phyloP scores from a whole-genome alignment of 768 basidiomycete species.

The Naganishia randhawae region DNA sequence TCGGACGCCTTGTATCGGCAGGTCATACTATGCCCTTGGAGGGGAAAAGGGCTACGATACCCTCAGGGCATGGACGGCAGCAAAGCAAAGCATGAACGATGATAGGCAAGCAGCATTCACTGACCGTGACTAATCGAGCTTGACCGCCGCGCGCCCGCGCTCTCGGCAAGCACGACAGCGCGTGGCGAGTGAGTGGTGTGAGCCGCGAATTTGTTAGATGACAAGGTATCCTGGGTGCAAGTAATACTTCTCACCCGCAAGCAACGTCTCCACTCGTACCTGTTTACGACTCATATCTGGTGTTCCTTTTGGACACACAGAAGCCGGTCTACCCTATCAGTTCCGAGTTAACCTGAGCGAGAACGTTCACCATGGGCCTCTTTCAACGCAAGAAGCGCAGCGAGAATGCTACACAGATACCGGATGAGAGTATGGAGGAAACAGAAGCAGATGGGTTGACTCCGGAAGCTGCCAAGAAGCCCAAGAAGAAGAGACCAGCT shows the following conservation, averaged over 20 bases:
- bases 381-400: conserved; percentile 27
- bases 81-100: too few relatives aligned
- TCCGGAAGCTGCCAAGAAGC: conserved; percentile 60
- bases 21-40: too few relatives aligned
- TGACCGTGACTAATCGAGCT: conserved; percentile 12
- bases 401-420: conserved; percentile 20
- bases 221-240: neutral
- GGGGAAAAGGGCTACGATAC: too few relatives aligned
- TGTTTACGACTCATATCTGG: too few relatives aligned
- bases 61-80: too few relatives aligned
- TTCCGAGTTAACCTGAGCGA: neutral
- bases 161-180: neutral
- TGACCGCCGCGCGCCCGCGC: neutral
- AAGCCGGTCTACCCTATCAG: neutral
- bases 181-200: neutral
- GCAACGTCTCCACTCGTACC: too few relatives aligned
- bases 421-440: conserved; percentile 50
- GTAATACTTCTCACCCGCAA: neutral
- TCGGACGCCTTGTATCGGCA: too few relatives aligned
- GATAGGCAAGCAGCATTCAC: neutral
- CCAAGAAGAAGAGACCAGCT: conserved; percentile 76
- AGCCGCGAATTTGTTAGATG: neutral
- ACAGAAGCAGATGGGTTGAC: conserved; percentile 60
- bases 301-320: neutral
- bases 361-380: conserved; percentile 14